Evolutionary conservation across 768 basidiomycete genomes (phyloP).

Genomic region (Podaxis sp.): DNA sequence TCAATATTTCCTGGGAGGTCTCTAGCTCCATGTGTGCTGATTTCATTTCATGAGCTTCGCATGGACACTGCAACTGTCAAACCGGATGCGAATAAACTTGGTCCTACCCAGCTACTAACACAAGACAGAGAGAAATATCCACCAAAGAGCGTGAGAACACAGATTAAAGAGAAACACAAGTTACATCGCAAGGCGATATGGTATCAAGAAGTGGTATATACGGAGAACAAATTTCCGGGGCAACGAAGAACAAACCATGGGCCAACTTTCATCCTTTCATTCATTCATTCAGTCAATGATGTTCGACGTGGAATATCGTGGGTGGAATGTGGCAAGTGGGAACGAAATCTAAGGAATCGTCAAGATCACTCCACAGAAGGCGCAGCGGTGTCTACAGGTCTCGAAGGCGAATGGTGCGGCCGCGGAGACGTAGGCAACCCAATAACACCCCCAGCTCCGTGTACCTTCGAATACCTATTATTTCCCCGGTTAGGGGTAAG

Average conservation of each 20-base stretch:
- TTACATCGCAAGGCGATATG: constrained; percentile 14
- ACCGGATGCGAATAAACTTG: neutral
- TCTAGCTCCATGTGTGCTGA: neutral
- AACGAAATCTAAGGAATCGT: constrained; percentile 14
- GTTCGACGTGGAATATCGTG: neutral
- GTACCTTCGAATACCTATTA: constrained; percentile 61
- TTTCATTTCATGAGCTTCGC: neutral
- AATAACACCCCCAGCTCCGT: constrained; percentile 25
- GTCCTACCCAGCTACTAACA: neutral
- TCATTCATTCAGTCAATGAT: neutral
- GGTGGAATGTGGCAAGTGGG: neutral
- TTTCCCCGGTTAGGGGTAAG: constrained; percentile 45
- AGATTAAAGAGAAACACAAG: constrained; percentile 13
- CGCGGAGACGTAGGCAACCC: constrained; percentile 62
- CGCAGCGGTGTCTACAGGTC: constrained; percentile 23
- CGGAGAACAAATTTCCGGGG: constrained; percentile 14
- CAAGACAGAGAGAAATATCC: neutral
- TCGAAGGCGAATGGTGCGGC: constrained; percentile 42
- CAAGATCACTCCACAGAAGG: constrained; percentile 23
- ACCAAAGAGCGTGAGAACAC: constrained; percentile 6
- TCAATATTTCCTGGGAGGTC: neutral
- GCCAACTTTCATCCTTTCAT: neutral
- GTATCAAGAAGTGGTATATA: constrained; percentile 42
- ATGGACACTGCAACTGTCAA: neutral
- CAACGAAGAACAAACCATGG: neutral